Conservation (phyloP, 129 eudicot genomes). For the Arctium minus region DNA sequence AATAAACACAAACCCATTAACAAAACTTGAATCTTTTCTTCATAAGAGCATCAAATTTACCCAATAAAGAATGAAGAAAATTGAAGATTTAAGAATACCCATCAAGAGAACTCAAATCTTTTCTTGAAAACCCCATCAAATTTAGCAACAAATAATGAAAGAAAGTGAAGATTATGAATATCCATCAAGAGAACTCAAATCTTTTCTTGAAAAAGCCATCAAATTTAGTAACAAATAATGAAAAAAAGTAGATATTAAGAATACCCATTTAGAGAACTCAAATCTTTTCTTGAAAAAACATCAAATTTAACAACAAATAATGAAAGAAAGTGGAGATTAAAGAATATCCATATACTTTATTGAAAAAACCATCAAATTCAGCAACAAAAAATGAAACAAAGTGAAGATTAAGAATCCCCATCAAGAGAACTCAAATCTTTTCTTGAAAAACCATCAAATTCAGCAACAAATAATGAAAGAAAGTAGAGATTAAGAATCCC, state of each 20-base stretch:
- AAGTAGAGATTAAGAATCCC: neutral
- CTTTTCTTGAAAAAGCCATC: neutral
- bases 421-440: neutral
- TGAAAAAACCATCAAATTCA: too few relatives aligned
- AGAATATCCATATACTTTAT: neutral
- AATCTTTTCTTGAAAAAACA: neutral
- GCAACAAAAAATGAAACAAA: neutral
- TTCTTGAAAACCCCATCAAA: neutral
- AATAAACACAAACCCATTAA: conserved; percentile 7
- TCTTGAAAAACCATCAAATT: neutral
- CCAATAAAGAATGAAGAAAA: neutral
- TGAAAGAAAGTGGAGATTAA: neutral
- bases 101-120: neutral
- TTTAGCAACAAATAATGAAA: neutral
- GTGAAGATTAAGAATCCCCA: neutral
- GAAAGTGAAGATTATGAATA: neutral
- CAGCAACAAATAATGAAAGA: neutral
- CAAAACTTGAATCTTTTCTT: neutral
- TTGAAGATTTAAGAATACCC: neutral
- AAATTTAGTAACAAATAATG: neutral
- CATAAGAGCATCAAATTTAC: too few relatives aligned
- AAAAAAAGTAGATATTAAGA: neutral
- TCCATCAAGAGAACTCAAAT: neutral
- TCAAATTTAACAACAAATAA: neutral
- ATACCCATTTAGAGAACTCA: neutral